Conservation (phyloP, 1,284 basidiomycete genomes). For the Rugosomyces carneus region DNA sequence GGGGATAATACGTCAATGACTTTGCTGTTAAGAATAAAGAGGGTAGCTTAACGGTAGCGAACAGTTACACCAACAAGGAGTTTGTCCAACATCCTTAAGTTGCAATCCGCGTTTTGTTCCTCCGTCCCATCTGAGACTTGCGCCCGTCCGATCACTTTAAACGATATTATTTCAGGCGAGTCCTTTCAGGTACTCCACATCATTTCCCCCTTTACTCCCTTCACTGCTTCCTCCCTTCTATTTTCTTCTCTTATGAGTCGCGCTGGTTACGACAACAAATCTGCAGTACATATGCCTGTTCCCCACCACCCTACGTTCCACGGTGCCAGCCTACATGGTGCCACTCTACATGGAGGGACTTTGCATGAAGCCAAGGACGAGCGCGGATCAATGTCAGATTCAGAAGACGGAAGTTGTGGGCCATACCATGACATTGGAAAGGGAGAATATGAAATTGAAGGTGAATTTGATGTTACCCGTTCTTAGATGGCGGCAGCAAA, state of each 20-base stretch:
- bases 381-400: constrained; percentile 39
- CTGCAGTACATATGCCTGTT: constrained; percentile 14
- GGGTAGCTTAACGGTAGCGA: constrained; percentile 28
- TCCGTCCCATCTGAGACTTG: constrained; percentile 38
- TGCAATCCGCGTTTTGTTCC: constrained; percentile 37
- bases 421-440: constrained; percentile 29
- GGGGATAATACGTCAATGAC: constrained; percentile 37
- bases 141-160: constrained; percentile 32
- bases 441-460: constrained; percentile 36
- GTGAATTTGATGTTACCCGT: constrained; percentile 23
- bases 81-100: constrained; percentile 26
- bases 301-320: constrained; percentile 18
- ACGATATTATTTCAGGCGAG: constrained; percentile 21
- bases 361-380: constrained; percentile 31
- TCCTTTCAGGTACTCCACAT: constrained; percentile 21
- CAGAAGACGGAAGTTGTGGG: constrained; percentile 42
- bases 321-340: constrained; percentile 6
- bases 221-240: constrained; percentile 13
- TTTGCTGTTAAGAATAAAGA: constrained; percentile 32
- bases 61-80: constrained; percentile 27
- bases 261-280: constrained; percentile 20
- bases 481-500: constrained; percentile 9
- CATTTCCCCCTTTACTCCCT: constrained; percentile 19
- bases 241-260: constrained; percentile 24
- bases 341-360: constrained; percentile 4